These are phyloP conservation scores for Coffea humblotiana DNA, from an alignment of 305 asterid genomes.

Conservation along the genomic window DNA sequence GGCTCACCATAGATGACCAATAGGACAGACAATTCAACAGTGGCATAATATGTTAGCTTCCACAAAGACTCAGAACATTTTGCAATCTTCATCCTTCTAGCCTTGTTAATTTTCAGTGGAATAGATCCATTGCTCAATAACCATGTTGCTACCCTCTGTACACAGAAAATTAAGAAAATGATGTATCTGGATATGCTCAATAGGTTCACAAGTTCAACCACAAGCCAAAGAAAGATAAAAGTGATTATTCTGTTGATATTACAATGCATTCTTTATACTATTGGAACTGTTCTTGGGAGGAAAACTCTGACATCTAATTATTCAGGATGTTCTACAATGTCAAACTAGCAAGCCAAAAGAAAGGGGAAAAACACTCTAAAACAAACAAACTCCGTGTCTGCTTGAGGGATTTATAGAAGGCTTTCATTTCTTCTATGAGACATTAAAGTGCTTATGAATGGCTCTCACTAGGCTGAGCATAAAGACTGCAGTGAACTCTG, in stretches of 20 bases:
- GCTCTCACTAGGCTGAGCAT: background rate
- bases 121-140: slow-evolving; percentile 44
- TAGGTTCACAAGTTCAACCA: background rate
- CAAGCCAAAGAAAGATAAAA: background rate
- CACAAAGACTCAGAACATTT: slow-evolving; percentile 82
- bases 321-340: background rate
- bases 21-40: slow-evolving; percentile 50
- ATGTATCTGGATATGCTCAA: slow-evolving; percentile 1
- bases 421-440: background rate
- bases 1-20: slow-evolving; percentile 45
- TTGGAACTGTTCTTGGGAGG: background rate
- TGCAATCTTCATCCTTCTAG: slow-evolving; percentile 50
- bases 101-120: slow-evolving; percentile 42
- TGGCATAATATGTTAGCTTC: slow-evolving; percentile 67
- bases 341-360: background rate
- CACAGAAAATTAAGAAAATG: slow-evolving; percentile 13
- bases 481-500: background rate
- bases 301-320: background rate
- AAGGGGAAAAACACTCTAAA: background rate
- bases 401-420: background rate
- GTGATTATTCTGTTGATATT: background rate
- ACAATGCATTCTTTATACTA: background rate
- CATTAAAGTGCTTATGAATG: background rate
- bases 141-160: slow-evolving; percentile 66
- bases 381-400: background rate